Evolutionary conservation across 805 yeast genomes (phyloP).

Genomic region (Nakazawaea siamensis): DNA sequence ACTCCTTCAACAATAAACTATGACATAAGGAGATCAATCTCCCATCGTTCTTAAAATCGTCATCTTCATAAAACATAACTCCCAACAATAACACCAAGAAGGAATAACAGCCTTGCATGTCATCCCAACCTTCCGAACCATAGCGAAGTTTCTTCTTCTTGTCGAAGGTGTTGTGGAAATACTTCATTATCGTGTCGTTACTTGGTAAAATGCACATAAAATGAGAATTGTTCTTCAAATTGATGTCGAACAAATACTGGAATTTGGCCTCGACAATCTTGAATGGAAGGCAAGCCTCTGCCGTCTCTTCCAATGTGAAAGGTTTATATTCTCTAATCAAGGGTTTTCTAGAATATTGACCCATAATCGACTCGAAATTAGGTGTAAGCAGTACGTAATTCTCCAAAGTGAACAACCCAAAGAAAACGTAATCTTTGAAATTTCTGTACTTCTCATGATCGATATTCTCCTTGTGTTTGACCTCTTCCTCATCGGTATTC

Average conservation of each 20-base stretch:
- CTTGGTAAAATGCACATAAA: constrained; percentile 2
- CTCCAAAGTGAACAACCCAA: constrained; percentile 2
- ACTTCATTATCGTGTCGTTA: neutral
- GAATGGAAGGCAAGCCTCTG: constrained; percentile 2
- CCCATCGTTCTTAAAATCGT: constrained; percentile 1
- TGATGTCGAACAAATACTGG: constrained; percentile 7
- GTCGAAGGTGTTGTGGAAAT: constrained; percentile 5
- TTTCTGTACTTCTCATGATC: constrained; percentile 1
- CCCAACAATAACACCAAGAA: constrained; percentile 3
- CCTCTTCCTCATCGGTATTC: neutral
- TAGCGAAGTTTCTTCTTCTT: constrained; percentile 2
- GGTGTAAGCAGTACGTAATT: constrained; percentile 2
- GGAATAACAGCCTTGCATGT: constrained; percentile 5
- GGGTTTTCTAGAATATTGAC: too few species aligned
- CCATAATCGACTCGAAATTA: too few species aligned
- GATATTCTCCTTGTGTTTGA: constrained; percentile 1
- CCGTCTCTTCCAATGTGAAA: too few species aligned
- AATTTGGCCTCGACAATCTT: constrained; percentile 4
- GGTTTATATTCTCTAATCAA: too few species aligned
- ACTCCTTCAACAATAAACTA: neutral
- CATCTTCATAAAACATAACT: constrained; percentile 3
- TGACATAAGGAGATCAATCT: neutral
- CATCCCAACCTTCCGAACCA: neutral
- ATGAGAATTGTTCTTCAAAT: neutral
- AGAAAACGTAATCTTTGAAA: neutral